Evolutionary conservation across 2,329 filamentous ascomycete genomes (phyloP).

Genomic region (Tolypocladium nubicola): DNA sequence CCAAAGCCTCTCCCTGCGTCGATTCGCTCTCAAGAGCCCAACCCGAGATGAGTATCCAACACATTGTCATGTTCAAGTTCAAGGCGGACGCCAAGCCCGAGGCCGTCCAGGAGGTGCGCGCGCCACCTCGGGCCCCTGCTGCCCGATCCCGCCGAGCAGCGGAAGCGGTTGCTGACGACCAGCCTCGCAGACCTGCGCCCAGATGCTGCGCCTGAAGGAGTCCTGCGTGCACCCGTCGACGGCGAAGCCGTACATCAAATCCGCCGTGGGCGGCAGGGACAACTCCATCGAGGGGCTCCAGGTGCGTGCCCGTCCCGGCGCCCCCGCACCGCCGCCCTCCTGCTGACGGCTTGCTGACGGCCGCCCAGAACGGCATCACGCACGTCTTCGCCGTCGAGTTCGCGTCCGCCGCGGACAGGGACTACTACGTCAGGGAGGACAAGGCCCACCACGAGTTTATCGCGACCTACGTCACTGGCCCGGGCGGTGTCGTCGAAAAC

Average conservation of each 20-base stretch:
- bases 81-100: constrained; percentile 37
- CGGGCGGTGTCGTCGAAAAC: constrained; percentile 16
- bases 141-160: not conserved
- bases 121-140: not conserved
- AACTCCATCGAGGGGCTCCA: constrained; percentile 50
- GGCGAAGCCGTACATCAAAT: constrained; percentile 48
- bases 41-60: constrained; percentile 32
- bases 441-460: constrained; percentile 52
- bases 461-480: constrained; percentile 27
- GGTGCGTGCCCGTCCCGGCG: constrained; percentile 24
- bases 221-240: constrained; percentile 52
- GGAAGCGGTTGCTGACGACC: not conserved
- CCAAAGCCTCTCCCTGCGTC: not conserved
- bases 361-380: constrained; percentile 45
- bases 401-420: constrained; percentile 48
- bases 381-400: constrained; percentile 65
- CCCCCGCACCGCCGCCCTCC: too few species aligned
- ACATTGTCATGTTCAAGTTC: constrained; percentile 60
- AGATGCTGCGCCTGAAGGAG: constrained; percentile 39
- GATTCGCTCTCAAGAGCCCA: not conserved
- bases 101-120: constrained; percentile 33
- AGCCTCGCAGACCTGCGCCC: constrained; percentile 15
- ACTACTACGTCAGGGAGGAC: constrained; percentile 58
- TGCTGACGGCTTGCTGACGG: not conserved
- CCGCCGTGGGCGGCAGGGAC: constrained; percentile 47